Percentiles rank a stretch among this genome's conserved stretches.
Evolutionary conservation across 345 rosid genomes (phyloP).

Genomic region (Populus alba): DNA sequence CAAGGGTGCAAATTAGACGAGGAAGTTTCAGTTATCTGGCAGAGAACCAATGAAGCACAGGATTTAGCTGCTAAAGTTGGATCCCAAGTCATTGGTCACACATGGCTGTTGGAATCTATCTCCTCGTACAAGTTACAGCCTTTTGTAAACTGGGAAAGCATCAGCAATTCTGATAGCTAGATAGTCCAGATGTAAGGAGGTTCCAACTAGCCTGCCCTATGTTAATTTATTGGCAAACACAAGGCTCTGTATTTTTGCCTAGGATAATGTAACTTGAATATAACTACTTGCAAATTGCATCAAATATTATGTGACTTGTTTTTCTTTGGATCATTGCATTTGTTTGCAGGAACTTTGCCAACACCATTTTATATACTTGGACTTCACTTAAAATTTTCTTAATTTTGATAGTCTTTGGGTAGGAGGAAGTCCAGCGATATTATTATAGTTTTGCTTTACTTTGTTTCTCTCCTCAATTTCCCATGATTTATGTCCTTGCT

Average conservation of each 20-base stretch:
- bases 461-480: no score
- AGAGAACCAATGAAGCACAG: conserved; percentile 61
- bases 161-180: not conserved
- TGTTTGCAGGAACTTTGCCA: not conserved
- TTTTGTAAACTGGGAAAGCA: conserved; percentile 19
- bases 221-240: not conserved
- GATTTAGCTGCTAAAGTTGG: conserved; percentile 54
- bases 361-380: no score
- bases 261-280: not conserved
- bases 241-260: not conserved
- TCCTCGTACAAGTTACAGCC: conserved; percentile 64
- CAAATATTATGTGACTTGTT: no score
- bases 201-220: not conserved
- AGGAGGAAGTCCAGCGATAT: no score
- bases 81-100: conserved; percentile 50
- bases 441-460: no score
- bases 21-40: conserved; percentile 67
- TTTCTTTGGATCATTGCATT: no score
- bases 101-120: conserved; percentile 80
- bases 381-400: no score
- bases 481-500: no score
- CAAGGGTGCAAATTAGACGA: conserved; percentile 59
- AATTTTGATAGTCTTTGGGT: no score
- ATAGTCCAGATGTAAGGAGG: not conserved
- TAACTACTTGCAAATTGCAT: no score